Evolutionary conservation across 331 rosid genomes (phyloP).

Genomic region (Pyracantha coccinea): DNA sequence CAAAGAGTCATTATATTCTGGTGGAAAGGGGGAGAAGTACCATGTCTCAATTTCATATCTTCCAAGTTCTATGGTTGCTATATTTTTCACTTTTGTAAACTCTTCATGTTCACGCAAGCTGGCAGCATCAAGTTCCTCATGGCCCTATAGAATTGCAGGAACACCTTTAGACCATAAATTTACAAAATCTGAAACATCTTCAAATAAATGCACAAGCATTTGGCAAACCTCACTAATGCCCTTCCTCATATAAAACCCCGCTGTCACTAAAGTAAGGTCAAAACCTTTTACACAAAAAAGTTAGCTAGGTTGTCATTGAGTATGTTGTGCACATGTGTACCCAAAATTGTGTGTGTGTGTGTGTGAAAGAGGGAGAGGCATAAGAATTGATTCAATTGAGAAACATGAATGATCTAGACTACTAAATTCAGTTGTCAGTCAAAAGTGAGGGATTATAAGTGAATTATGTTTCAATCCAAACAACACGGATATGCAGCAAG

Average conservation of each 20-base stretch:
- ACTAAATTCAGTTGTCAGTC: not conserved
- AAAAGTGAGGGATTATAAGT: not conserved
- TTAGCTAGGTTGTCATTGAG: not conserved
- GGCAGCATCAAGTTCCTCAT: constrained; percentile 99
- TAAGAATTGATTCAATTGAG: not conserved
- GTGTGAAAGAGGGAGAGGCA: not conserved
- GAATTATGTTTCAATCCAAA: not conserved
- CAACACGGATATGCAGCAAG: not conserved
- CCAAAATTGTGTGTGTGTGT: not conserved
- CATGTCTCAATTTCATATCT: constrained; percentile 99
- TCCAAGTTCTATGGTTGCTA: constrained; percentile 97
- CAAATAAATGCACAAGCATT: constrained; percentile 2
- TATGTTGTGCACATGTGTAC: not conserved
- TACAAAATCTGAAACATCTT: constrained; percentile 8
- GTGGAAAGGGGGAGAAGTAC: constrained; percentile 98
- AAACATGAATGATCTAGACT: not conserved
- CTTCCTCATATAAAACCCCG: not conserved
- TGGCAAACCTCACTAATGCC: not conserved
- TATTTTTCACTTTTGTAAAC: constrained; percentile 95
- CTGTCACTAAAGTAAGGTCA: not conserved
- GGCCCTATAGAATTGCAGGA: constrained; percentile 54
- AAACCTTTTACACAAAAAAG: not conserved
- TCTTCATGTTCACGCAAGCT: constrained; percentile 99
- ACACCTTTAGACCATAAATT: not conserved
- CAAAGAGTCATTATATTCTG: constrained; percentile 93